Conservation (phyloP, 2,329 filamentous ascomycete genomes). For the Colletotrichum liaoningense region DNA sequence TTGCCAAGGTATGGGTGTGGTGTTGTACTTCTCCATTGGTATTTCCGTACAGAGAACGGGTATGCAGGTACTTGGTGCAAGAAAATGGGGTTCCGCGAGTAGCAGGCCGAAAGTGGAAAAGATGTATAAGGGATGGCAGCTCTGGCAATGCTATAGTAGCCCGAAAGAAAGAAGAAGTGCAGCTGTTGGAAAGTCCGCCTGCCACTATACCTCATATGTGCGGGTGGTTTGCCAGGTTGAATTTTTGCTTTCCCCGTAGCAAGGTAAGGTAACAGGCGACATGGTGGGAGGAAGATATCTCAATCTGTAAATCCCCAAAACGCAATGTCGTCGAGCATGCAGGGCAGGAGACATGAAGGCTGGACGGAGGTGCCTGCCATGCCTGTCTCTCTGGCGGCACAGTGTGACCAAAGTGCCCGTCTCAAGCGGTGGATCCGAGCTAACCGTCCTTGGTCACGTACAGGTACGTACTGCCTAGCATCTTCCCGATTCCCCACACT, state of each 20-base stretch:
- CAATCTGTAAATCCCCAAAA: not conserved
- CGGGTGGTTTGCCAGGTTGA: not conserved
- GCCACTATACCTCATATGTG: not conserved
- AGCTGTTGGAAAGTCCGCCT: not conserved
- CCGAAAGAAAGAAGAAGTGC: not conserved
- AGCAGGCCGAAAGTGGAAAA: not conserved
- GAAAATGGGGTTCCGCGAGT: not conserved
- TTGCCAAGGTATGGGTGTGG: not conserved
- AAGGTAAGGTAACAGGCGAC: not conserved
- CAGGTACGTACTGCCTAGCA: constrained; percentile 14
- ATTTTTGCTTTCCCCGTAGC: not conserved
- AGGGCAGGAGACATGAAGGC: not conserved
- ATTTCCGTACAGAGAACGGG: not conserved
- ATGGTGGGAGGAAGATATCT: not conserved
- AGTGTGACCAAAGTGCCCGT: constrained; percentile 19
- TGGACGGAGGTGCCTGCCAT: not conserved
- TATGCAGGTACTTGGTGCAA: not conserved
- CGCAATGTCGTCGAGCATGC: not conserved
- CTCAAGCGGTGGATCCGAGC: constrained; percentile 4
- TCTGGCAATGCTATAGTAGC: not conserved
- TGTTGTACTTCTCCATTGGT: not conserved
- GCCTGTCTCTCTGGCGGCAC: constrained; percentile 8
- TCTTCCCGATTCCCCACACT: constrained; percentile 30
- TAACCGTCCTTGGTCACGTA: not conserved
- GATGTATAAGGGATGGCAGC: not conserved